A percentile compares a stretch with the other conserved stretches of the same genome.
Evolutionary conservation across 2,329 filamentous ascomycete genomes (phyloP).

Genomic region (Daldinia sp.): DNA sequence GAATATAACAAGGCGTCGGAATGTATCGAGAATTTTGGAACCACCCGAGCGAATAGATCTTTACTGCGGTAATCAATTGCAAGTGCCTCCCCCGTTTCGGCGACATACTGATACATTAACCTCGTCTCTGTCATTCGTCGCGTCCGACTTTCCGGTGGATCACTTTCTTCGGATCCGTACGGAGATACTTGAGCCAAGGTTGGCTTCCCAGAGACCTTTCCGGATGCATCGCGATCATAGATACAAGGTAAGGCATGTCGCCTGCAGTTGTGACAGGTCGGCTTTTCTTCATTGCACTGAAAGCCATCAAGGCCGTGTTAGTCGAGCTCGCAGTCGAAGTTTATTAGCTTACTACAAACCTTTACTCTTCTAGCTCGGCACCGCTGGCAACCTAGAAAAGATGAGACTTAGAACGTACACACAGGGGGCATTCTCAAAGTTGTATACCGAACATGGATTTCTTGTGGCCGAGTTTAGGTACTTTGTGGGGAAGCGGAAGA

Average conservation of each 20-base stretch:
- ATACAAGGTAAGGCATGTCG: slow-evolving; percentile 32
- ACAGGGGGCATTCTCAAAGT: background rate
- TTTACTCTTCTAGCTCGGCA: slow-evolving; percentile 36
- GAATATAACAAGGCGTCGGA: slow-evolving; percentile 35
- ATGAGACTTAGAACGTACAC: slow-evolving; percentile 3
- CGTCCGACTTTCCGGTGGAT: slow-evolving; percentile 28
- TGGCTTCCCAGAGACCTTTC: slow-evolving; percentile 6
- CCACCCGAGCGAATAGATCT: background rate
- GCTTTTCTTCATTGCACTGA: slow-evolving; percentile 37
- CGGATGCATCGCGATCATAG: slow-evolving; percentile 32
- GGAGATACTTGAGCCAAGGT: background rate
- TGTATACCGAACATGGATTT: slow-evolving; percentile 37
- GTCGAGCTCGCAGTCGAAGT: background rate
- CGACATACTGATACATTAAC: slow-evolving; percentile 33
- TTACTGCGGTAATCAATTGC: slow-evolving; percentile 19
- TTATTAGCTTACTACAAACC: slow-evolving; percentile 12
- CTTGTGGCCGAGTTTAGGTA: slow-evolving; percentile 36
- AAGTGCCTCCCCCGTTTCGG: slow-evolving; percentile 24
- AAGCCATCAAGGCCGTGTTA: background rate
- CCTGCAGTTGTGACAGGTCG: slow-evolving; percentile 33
- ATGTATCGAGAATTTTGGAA: slow-evolving; percentile 18
- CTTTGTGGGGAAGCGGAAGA: background rate
- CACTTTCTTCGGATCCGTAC: slow-evolving; percentile 8
- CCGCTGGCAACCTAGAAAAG: slow-evolving; percentile 31
- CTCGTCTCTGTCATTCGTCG: slow-evolving; percentile 29